Percentiles rank a stretch among this genome's conserved stretches.
Evolutionary conservation across 1,284 basidiomycete genomes (phyloP).

Genomic region (Chalciporus sp.): DNA sequence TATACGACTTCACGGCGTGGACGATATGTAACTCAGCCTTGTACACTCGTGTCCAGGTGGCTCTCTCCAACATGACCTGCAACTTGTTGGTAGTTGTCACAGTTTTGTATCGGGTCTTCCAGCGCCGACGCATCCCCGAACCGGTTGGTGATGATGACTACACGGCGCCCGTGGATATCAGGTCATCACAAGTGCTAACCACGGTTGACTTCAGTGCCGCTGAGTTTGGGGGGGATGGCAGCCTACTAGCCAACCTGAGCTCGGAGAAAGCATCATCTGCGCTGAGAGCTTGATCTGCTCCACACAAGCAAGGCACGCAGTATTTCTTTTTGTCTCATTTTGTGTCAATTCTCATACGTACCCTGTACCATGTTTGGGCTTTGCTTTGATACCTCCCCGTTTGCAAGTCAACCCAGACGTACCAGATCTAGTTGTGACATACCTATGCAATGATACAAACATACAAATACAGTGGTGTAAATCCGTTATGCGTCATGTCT

Average conservation of each 20-base stretch:
- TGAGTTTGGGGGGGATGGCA: background rate
- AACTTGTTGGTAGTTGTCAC: constrained; percentile 26
- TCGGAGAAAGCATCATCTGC: background rate
- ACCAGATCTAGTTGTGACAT: background rate
- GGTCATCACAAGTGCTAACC: constrained; percentile 9
- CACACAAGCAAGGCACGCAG: background rate
- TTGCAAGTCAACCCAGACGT: background rate
- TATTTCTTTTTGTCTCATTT: background rate
- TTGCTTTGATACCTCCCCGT: background rate
- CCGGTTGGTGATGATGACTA: constrained; percentile 7
- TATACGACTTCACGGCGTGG: background rate
- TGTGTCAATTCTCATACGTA: background rate
- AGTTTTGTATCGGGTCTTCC: constrained; percentile 16
- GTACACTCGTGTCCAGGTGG: constrained; percentile 13
- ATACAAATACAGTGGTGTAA: background rate
- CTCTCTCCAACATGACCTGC: constrained; percentile 18
- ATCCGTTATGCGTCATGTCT: constrained; percentile 7
- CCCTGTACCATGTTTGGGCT: background rate
- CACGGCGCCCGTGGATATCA: background rate
- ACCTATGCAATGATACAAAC: background rate
- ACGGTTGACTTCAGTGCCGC: constrained; percentile 1
- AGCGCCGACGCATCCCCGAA: background rate
- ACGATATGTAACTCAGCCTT: constrained; percentile 1
- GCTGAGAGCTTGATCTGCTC: background rate
- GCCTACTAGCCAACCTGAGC: background rate